These are phyloP conservation scores for Aspergillus sp. DNA, from an alignment of 2,329 filamentous ascomycete genomes.

Conservation along the genomic window DNA sequence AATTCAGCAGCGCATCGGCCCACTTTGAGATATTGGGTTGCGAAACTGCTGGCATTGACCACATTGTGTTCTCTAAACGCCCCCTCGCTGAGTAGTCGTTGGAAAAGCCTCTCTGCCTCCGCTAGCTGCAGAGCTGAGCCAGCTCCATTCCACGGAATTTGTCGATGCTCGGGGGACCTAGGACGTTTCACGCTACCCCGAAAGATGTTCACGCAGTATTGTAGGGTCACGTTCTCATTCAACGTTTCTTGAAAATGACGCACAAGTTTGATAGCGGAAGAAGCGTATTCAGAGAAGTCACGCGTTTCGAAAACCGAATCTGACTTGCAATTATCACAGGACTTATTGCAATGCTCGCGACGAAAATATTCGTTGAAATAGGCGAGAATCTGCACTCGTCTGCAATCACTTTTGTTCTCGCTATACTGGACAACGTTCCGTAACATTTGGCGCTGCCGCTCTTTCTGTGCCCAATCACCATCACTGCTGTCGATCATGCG, in stretches of 20 bases:
- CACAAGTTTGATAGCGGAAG: constrained; percentile 64
- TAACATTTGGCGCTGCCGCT: constrained; percentile 78
- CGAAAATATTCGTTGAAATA: constrained; percentile 89
- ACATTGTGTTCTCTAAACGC: constrained; percentile 66
- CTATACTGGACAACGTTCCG: constrained; percentile 79
- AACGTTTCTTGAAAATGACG: constrained; percentile 42
- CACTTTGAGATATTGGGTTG: constrained; percentile 58
- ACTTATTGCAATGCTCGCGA: constrained; percentile 60
- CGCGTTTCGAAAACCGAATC: constrained; percentile 62
- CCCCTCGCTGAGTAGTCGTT: constrained; percentile 65
- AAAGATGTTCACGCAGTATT: constrained; percentile 78
- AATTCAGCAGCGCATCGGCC: constrained; percentile 44
- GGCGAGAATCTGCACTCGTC: constrained; percentile 77
- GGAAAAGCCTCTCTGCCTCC: constrained; percentile 78
- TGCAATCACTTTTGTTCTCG: constrained; percentile 81
- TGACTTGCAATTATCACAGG: constrained; percentile 85
- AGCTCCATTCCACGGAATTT: constrained; percentile 56
- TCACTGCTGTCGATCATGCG: constrained; percentile 80
- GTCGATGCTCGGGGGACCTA: constrained; percentile 46
- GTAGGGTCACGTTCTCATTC: constrained; percentile 58
- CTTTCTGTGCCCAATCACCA: constrained; percentile 69
- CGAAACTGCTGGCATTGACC: constrained; percentile 59
- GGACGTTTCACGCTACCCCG: constrained; percentile 61
- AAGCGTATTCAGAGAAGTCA: constrained; percentile 71
- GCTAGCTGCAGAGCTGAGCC: constrained; percentile 64